Percentiles rank a stretch among this genome's conserved stretches.
These are phyloP conservation scores for Paxillus ammoniavirescens DNA, from an alignment of 768 basidiomycete genomes.

Conservation along the genomic window DNA sequence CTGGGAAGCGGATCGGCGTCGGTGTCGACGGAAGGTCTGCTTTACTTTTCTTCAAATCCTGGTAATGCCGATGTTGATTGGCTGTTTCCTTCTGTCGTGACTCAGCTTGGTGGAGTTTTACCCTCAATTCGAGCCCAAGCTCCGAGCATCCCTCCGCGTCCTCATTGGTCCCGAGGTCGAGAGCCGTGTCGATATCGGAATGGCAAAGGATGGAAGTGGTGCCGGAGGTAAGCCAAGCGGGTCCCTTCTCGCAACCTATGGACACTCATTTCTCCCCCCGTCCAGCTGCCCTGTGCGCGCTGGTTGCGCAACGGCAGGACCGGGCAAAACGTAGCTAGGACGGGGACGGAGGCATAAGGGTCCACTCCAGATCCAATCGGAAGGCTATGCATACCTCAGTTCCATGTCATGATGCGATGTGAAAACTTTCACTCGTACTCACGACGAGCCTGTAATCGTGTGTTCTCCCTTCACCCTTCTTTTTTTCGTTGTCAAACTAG, in stretches of 20 bases:
- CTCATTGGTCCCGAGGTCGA: slow-evolving; percentile 83
- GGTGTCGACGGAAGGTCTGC: slow-evolving; percentile 91
- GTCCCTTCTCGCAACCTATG: not conserved
- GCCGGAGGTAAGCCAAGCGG: slow-evolving; percentile 79
- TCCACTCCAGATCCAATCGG: slow-evolving; percentile 13
- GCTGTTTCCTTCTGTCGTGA: not conserved
- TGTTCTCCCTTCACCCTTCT: not conserved
- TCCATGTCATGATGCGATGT: slow-evolving; percentile 20
- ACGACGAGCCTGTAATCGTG: slow-evolving; percentile 2
- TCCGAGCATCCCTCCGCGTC: slow-evolving; percentile 71
- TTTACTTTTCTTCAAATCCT: not conserved
- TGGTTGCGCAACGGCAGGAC: slow-evolving; percentile 36
- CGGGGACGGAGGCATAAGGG: not conserved
- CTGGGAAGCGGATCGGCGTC: slow-evolving; percentile 61
- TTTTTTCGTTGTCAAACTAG: not conserved
- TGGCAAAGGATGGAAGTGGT: slow-evolving; percentile 97
- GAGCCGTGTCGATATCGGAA: slow-evolving; percentile 75
- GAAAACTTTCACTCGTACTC: not conserved
- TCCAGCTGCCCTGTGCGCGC: slow-evolving; percentile 82
- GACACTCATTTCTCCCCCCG: slow-evolving; percentile 1
- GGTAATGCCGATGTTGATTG: not conserved
- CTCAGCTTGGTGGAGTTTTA: slow-evolving; percentile 87
- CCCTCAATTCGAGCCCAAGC: slow-evolving; percentile 74
- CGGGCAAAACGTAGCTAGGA: slow-evolving; percentile 11
- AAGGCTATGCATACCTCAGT: slow-evolving; percentile 11